Base-by-base conservation (phyloP, 2,329 filamentous ascomycete genomes). In the Chalaropsis thielavioides region DNA sequence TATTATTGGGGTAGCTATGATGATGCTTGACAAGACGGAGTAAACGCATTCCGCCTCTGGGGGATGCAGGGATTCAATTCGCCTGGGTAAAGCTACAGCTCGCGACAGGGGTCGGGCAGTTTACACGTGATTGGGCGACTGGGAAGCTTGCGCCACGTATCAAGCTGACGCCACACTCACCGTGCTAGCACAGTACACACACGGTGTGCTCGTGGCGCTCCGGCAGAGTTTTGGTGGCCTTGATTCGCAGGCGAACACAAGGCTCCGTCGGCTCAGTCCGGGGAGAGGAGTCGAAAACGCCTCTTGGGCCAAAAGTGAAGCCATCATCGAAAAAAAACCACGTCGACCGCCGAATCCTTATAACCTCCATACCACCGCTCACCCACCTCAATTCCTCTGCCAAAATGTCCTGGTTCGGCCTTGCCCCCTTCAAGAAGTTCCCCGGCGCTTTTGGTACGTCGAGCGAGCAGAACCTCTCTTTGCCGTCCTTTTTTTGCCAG, bases 381-480 rank as follows among this genome's bases (percentile, higher is more conserved):
- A 72, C 71, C 71, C 70, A 27, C 66, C 72, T 72, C 70, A 74
- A 72, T 72, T 62, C 41, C 69, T 74, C 74, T 75, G 73, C 75
- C 81, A 87, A 79, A 73, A 90, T 90, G 88, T 84, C 83, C 79
- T 84, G 87, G 79, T 81, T 92, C 77, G 86, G 86, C 76, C 75
- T 80, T 70, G 72, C 74, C 71, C 81, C 81, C 68, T 74, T 84
- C 73, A 92, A 91, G 83, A 92, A 90, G 82, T 92, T 90, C 80
- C 85, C 86, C 72, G 81, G 84, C 74, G 87, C 87, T 72, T 78
- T 92, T 76, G 80, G 89, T 92, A 83, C 73, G 88, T 86, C 74
- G 76, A 27, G 43, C 17, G 4, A 27, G 43, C 17, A 5, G 46
- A 27, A 51, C 62, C 40, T 56, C 46, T 43, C 51, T 35, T 19